These are phyloP conservation scores for Thecaphora thlaspeos DNA, from an alignment of 1,284 basidiomycete genomes.

Conservation along the genomic window DNA sequence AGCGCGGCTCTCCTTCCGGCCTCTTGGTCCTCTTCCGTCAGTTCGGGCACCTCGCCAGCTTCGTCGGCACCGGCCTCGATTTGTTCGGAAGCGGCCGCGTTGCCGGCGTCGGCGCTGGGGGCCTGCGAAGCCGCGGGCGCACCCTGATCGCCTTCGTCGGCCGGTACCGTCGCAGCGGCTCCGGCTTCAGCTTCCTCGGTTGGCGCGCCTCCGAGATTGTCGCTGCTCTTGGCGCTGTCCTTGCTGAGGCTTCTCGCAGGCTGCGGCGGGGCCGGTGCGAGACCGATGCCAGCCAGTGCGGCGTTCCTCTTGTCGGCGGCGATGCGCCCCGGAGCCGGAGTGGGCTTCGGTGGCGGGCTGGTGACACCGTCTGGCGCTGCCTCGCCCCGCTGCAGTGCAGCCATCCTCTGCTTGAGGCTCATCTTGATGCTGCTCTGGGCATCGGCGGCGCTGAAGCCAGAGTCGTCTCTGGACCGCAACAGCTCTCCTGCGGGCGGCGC, in stretches of 20 bases:
- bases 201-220: too few species aligned
- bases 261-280: constrained; percentile 8
- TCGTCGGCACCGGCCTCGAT: constrained; percentile 8
- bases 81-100: neutral
- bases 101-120: neutral
- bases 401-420: constrained; percentile 56
- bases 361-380: neutral
- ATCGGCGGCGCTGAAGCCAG: constrained; percentile 49
- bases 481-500: constrained; percentile 1
- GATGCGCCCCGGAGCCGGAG: constrained; percentile 6
- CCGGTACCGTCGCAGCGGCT: too few species aligned
- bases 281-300: constrained; percentile 37
- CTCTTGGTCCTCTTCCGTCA: constrained; percentile 43
- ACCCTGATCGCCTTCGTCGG: too few species aligned
- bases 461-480: constrained; percentile 9
- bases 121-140: too few species aligned
- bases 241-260: neutral
- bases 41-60: constrained; percentile 13
- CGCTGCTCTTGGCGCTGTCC: too few species aligned
- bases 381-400: constrained; percentile 51
- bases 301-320: constrained; percentile 29
- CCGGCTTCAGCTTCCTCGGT: too few species aligned
- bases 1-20: constrained; percentile 43
- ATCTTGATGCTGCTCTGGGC: constrained; percentile 55
- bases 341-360: neutral